These are phyloP conservation scores for Diaporthe vexans DNA, from an alignment of 2,329 filamentous ascomycete species.

Conservation along the genomic window DNA sequence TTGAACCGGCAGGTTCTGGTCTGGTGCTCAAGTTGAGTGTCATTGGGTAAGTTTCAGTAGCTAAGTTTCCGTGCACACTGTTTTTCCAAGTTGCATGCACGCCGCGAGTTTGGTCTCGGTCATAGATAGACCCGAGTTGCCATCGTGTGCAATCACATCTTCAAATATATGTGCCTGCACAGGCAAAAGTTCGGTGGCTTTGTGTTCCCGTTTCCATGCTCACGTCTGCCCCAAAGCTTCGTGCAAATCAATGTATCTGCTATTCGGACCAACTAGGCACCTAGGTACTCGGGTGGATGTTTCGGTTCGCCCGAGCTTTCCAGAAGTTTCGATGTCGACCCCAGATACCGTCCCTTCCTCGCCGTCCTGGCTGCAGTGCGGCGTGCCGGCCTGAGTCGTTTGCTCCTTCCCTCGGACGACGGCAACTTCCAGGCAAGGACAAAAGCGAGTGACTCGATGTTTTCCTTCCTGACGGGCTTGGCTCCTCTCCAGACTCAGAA, in stretches of 20 bases:
- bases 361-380: background rate
- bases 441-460: background rate
- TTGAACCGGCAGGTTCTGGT: background rate
- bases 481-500: background rate
- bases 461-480: background rate
- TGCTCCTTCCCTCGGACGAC: background rate
- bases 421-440: background rate
- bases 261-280: too few relatives aligned
- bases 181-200: background rate
- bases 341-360: background rate
- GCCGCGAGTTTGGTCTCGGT: background rate
- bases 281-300: background rate
- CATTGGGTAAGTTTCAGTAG: background rate
- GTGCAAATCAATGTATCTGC: too few relatives aligned
- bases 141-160: background rate
- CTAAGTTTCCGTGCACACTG: too few relatives aligned
- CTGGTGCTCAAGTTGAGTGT: constrained; percentile 12
- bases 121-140: background rate
- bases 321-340: background rate
- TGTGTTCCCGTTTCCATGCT: background rate
- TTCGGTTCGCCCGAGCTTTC: background rate
- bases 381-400: background rate
- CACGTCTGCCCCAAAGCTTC: too few relatives aligned
- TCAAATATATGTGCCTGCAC: background rate
- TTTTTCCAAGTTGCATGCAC: too few relatives aligned